Evolutionary conservation across 805 yeast genomes (phyloP).

Genomic region (Myxozyma vanderwaltii): DNA sequence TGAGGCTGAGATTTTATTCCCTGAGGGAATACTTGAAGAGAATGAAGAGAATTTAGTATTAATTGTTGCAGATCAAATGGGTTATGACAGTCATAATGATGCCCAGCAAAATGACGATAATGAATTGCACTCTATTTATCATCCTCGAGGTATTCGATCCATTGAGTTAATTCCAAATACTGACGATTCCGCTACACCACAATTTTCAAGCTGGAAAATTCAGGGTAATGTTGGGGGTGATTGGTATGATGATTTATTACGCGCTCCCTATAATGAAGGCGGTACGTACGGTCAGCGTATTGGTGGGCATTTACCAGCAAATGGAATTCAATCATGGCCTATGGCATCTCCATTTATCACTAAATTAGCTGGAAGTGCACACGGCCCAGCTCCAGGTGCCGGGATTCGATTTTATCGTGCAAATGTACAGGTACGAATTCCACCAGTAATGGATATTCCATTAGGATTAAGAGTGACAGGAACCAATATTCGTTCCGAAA

Average conservation of each 20-base stretch:
- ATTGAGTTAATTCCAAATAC: conserved; percentile 1
- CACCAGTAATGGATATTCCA: conserved; percentile 21
- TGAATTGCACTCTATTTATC: conserved; percentile 11
- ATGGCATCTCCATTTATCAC: conserved; percentile 7
- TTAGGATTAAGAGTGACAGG: conserved; percentile 18
- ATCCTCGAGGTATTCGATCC: conserved; percentile 24
- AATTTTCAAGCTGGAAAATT: conserved; percentile 20
- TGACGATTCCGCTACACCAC: neutral
- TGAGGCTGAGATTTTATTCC: neutral
- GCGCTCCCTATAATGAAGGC: conserved; percentile 29
- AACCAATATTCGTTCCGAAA: conserved; percentile 23
- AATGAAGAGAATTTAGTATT: conserved; percentile 17
- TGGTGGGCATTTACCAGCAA: conserved; percentile 23
- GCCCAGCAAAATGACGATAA: conserved; percentile 10
- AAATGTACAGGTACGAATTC: conserved; percentile 9
- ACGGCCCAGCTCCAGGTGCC: conserved; percentile 6
- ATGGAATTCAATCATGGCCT: conserved; percentile 9
- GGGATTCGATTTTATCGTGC: conserved; percentile 21
- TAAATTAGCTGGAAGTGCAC: conserved; percentile 2
- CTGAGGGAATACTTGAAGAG: neutral
- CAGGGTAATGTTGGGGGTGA: conserved; percentile 31
- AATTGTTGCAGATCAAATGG: conserved; percentile 24
- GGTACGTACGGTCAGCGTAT: conserved; percentile 25
- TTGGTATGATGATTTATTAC: conserved; percentile 18
- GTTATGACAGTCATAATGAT: conserved; percentile 17